A percentile compares a stretch with the other conserved stretches of the same genome.
These are phyloP conservation scores for Elaeagnus macrophylla DNA, from an alignment of 306 rosid species.

Conservation along the genomic window DNA sequence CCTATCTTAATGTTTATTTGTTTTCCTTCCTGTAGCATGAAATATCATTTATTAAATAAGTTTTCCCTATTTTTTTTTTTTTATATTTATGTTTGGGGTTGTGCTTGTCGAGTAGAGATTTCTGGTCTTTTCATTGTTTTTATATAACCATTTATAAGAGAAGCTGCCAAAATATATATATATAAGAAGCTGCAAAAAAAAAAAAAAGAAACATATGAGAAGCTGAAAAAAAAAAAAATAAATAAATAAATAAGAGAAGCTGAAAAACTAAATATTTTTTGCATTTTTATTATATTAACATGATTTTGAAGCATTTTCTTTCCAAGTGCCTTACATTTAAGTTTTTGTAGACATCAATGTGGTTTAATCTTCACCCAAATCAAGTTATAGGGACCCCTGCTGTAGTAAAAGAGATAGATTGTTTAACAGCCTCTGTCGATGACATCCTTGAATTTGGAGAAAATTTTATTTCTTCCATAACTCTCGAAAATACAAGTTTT, in stretches of 20 bases:
- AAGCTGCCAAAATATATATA: no score
- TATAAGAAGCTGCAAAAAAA: no score
- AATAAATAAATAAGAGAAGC: no score
- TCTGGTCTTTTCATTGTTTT: background rate
- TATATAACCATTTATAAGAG: no score
- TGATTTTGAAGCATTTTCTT: constrained; percentile 18
- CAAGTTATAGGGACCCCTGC: constrained; percentile 83
- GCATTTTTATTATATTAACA: no score
- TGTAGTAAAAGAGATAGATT: constrained; percentile 69
- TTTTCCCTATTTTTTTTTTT: background rate
- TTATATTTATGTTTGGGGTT: background rate
- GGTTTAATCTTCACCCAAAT: constrained; percentile 88
- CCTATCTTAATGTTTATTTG: no score
- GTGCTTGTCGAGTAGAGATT: background rate
- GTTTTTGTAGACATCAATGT: constrained; percentile 63
- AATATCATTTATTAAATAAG: background rate
- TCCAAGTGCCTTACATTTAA: constrained; percentile 11
- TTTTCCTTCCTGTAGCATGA: no score
- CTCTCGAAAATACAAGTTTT: constrained; percentile 45
- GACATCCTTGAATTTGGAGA: constrained; percentile 72
- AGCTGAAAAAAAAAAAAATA: no score
- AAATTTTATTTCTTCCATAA: constrained; percentile 43
- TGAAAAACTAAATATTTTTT: background rate
- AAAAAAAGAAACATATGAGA: no score
- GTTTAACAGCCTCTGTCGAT: constrained; percentile 70